Evolutionary conservation across 2,329 filamentous ascomycete species (phyloP).

Genomic region (Xylaria multiplex): DNA sequence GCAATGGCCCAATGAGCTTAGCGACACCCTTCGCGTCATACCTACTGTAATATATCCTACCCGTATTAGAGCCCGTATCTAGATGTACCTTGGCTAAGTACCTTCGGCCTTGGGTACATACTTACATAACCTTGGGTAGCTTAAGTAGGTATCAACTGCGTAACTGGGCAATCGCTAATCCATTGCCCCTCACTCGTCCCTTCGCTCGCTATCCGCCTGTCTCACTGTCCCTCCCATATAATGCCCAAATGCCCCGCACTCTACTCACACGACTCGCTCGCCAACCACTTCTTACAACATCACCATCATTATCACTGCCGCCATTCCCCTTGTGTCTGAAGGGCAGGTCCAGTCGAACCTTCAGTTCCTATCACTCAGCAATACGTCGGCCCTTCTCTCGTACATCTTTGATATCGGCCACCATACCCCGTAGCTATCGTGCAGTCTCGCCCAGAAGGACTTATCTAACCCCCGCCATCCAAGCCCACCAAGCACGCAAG

Average conservation of each 20-base stretch:
- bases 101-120: too few species aligned
- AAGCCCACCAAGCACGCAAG: slow-evolving; percentile 71
- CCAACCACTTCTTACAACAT: slow-evolving; percentile 26
- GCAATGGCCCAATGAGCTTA: slow-evolving; percentile 31
- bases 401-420: neutral
- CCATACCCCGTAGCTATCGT: slow-evolving; percentile 8
- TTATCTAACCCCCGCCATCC: slow-evolving; percentile 65
- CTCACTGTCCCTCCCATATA: slow-evolving; percentile 7
- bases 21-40: neutral
- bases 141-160: neutral
- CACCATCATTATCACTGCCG: slow-evolving; percentile 13
- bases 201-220: neutral
- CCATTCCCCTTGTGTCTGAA: slow-evolving; percentile 1
- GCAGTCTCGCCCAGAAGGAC: slow-evolving; percentile 45
- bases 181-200: slow-evolving; percentile 31
- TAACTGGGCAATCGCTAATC: slow-evolving; percentile 27
- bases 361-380: neutral
- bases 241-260: slow-evolving; percentile 42
- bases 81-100: too few species aligned
- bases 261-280: slow-evolving; percentile 37
- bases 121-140: neutral
- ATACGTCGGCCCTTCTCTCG: neutral
- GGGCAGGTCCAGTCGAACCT: slow-evolving; percentile 5
- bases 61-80: too few species aligned
- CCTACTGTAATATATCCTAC: neutral